Evolutionary conservation across 331 rosid genomes (phyloP), one percentile per base, ranked within the genome.

Genomic region (Malus hybrid): DNA sequence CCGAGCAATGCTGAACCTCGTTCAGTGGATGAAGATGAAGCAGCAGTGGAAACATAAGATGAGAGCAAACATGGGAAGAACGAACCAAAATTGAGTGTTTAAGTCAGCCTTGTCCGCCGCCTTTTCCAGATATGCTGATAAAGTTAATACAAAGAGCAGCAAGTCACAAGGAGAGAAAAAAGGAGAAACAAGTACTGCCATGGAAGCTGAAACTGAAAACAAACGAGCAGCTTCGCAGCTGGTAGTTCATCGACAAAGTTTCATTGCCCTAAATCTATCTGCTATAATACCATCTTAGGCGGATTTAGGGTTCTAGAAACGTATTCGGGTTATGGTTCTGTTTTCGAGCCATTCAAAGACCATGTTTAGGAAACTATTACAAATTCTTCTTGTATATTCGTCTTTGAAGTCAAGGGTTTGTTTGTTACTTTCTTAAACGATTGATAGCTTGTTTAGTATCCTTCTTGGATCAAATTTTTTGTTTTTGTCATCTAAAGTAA

Each of bases 51-150:
- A 22, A 85, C 18, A 34, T 82, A 85, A 56, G 83, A 86, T 34
- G 80, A 63, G 50, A 78, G 75, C 81, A 76, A 85, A 75, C 75
- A 42, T 11, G 79, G 52, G 83, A 85, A 87, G 84, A 87, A 89
- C 76, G 93, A 90, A 71, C 87, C 84, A 15, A 87, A 89, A 34
- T 22, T 88, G 64, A 88, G 89, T 3, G 86, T 94, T 42, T 33
- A 92, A 89, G 75, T 90, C 93, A n/a, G 96, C 99, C 68, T 84
- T 94, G 18, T 92, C 93, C 60, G 93, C 77, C 58, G 99, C 99
- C 61, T 94, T 92, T 85, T 81, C 93, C 75, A 92, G 83, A 86
- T 89, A 86, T 77, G 78, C 89, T 56, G 85, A 76, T 63, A 86
- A 80, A 88, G 79, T 85, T 75, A 81, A 84, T 65, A 86, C 73